These are phyloP conservation scores for Pestalotiopsis sp. DNA, from an alignment of 2,329 filamentous ascomycete species.

Conservation along the genomic window DNA sequence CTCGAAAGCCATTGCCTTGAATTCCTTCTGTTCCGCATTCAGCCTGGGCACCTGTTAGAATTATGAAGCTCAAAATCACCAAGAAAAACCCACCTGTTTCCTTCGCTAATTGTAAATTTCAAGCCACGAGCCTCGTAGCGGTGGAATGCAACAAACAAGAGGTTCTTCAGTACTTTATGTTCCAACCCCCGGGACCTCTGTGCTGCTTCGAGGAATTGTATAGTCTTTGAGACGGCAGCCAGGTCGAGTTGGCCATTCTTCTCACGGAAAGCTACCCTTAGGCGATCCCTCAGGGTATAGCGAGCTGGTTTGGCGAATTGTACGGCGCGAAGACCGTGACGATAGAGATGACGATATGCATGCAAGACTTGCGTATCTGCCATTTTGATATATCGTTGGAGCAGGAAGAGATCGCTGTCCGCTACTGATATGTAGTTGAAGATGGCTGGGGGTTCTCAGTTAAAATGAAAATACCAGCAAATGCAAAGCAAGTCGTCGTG, in stretches of 20 bases:
- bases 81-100: neutral
- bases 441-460: neutral
- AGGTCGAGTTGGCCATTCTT: conserved; percentile 44
- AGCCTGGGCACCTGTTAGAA: conserved; percentile 13
- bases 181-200: conserved; percentile 65
- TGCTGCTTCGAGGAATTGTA: conserved; percentile 70
- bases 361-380: conserved; percentile 49
- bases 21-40: conserved; percentile 17
- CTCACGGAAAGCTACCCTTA: conserved; percentile 62
- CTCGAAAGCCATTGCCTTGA: conserved; percentile 42
- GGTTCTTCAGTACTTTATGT: conserved; percentile 70
- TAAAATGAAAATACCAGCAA: neutral
- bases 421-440: neutral
- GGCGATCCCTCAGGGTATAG: conserved; percentile 58
- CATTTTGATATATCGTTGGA: conserved; percentile 21
- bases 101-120: conserved; percentile 19
- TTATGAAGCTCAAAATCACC: conserved; percentile 16
- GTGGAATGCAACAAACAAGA: conserved; percentile 53
- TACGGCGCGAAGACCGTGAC: conserved; percentile 66
- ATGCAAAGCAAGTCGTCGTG: neutral
- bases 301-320: conserved; percentile 70
- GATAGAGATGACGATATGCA: conserved; percentile 71
- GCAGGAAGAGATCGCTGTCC: neutral
- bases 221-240: conserved; percentile 60
- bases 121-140: conserved; percentile 30